Percentiles rank a stretch among this genome's conserved stretches.
phyloP scores from a whole-genome alignment of 2,329 filamentous ascomycete species.

The Myriangium duriaei region DNA sequence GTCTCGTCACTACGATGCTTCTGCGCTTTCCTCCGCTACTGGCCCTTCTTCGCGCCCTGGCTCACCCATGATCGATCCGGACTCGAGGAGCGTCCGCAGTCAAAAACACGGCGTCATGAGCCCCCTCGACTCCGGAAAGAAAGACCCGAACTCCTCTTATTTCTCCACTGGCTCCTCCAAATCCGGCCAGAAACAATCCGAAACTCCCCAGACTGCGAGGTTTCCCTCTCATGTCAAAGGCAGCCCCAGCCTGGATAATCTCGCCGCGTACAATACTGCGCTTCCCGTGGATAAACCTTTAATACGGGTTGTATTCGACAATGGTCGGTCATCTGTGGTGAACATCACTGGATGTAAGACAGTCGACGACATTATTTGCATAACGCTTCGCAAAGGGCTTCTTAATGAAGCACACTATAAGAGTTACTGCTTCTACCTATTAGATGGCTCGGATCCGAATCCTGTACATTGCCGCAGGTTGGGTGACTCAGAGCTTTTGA shows the following conservation, averaged over 20 bases:
- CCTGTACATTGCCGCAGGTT: conserved; percentile 69
- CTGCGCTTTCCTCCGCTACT: conserved; percentile 37
- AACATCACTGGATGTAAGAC: conserved; percentile 86
- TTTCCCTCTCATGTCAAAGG: conserved; percentile 61
- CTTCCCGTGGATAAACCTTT: conserved; percentile 77
- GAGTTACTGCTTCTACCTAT: conserved; percentile 93
- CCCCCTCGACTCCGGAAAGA: conserved; percentile 41
- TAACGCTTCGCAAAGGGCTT: conserved; percentile 76
- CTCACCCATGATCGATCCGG: conserved; percentile 55
- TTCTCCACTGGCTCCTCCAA: conserved; percentile 26
- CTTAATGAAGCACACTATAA: conserved; percentile 82
- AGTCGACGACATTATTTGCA: conserved; percentile 82
- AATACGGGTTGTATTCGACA: conserved; percentile 86
- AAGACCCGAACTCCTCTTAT: conserved; percentile 40
- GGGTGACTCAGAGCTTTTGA: conserved; percentile 76
- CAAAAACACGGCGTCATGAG: conserved; percentile 50
- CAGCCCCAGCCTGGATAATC: conserved; percentile 72
- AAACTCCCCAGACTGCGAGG: conserved; percentile 48
- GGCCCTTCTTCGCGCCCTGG: conserved; percentile 49
- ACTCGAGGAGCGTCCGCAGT: conserved; percentile 37
- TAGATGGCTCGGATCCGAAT: conserved; percentile 74
- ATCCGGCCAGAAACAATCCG: conserved; percentile 29
- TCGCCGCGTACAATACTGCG: conserved; percentile 61
- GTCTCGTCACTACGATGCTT: conserved; percentile 32
- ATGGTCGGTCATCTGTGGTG: conserved; percentile 82